Evolutionary conservation across 805 yeast species (phyloP).

Genomic region (Kazachstania taianensis): DNA sequence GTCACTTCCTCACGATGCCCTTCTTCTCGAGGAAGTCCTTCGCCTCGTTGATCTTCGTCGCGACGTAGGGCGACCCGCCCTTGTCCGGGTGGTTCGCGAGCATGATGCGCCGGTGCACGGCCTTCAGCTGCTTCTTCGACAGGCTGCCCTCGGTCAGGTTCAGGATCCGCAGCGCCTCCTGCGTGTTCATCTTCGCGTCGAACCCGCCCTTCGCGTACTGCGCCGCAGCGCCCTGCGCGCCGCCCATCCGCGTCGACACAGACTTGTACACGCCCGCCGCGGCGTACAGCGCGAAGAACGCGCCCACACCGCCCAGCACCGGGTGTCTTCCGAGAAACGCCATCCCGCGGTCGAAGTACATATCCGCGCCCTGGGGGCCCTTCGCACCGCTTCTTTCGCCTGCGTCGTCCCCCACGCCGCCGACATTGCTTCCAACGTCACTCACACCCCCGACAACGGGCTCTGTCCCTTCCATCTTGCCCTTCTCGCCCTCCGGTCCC

Average conservation of each 20-base stretch:
- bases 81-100: conserved; percentile 89
- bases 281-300: conserved; percentile 50
- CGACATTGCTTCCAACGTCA: too few relatives aligned
- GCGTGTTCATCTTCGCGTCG: conserved; percentile 80
- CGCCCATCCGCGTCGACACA: conserved; percentile 34
- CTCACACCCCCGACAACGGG: too few relatives aligned
- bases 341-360: conserved; percentile 52
- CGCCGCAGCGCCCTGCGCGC: conserved; percentile 35
- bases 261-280: conserved; percentile 59
- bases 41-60: conserved; percentile 89
- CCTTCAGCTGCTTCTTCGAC: conserved; percentile 61
- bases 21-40: conserved; percentile 40
- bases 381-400: too few relatives aligned
- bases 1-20: conserved; percentile 11
- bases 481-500: background rate
- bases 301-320: conserved; percentile 59
- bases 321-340: conserved; percentile 69
- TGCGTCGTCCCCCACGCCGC: too few relatives aligned
- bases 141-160: conserved; percentile 59
- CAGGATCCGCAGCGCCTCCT: conserved; percentile 79
- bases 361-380: too few relatives aligned
- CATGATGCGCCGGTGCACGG: conserved; percentile 81
- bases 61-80: conserved; percentile 86
- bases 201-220: conserved; percentile 61
- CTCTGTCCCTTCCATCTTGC: background rate